phyloP scores from a whole-genome alignment of 148 eudicot species.

The Rheum nobile region DNA sequence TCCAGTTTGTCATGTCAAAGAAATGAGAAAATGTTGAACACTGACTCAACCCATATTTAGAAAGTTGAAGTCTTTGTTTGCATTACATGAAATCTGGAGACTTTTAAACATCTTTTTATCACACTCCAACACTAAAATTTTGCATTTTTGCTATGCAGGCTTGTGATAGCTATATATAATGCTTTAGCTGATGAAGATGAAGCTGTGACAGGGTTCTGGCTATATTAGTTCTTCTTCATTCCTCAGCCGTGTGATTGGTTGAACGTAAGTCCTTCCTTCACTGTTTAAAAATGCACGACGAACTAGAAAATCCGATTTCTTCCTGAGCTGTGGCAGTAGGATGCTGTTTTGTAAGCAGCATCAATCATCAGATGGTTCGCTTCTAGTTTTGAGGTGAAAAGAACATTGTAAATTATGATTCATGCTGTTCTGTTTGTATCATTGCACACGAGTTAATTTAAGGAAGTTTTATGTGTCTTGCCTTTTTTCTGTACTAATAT shows the following conservation, averaged over 20 bases:
- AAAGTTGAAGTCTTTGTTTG: neutral
- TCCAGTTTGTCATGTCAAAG: neutral
- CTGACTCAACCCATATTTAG: neutral
- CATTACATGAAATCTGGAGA: neutral
- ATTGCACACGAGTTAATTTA: neutral
- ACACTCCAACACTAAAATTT: neutral
- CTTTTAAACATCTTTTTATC: neutral
- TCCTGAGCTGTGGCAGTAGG: neutral
- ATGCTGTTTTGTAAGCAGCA: neutral
- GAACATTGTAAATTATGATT: neutral
- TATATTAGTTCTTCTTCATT: conserved; percentile 23
- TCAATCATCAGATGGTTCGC: neutral
- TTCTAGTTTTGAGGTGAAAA: neutral
- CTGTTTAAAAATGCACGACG: neutral
- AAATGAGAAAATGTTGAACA: neutral
- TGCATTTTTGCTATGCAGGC: conserved; percentile 34
- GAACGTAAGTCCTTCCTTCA: neutral
- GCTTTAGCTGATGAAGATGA: conserved; percentile 61
- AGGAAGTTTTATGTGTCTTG: neutral
- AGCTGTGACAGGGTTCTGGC: conserved; percentile 32
- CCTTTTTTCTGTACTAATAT: neutral
- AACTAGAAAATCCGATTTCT: neutral
- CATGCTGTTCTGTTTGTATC: neutral
- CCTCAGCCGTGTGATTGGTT: neutral
- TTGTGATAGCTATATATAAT: conserved; percentile 49